Evolutionary conservation across 495 filamentous ascomycete genomes (phyloP), one percentile per base, ranked within the genome.

Genomic region (Tuber indicum): DNA sequence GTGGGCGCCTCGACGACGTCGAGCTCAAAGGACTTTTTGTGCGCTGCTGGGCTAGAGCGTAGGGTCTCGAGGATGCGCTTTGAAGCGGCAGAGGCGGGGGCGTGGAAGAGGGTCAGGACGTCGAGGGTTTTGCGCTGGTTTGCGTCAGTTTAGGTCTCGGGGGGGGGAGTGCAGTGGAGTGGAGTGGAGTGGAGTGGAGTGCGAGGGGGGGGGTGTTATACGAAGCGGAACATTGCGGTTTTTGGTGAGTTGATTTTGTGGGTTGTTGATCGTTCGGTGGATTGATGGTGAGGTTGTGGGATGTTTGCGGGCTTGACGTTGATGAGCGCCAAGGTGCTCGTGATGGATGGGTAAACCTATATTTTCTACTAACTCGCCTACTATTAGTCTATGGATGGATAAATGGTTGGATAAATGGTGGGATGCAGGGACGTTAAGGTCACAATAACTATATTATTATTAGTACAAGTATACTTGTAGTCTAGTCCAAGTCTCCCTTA

Each of bases 41-140:
- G 90, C 26, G 91, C 89, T 7, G 86, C 84, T 72, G 87, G 84
- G 49, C 85, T 84, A 16, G 92, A 91, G n/a, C 89, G 88, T 5
- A 98, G 89, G 72, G 94, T 84, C 42, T 89, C 90, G 39, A 91
- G 88, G 45, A 89, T 89, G 69, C 90, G 89, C 21, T 87, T 87
- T 3, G 93, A 97, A 79, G 89, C 84, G 4, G 90, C 86, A 26
- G 87, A 85, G 62, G 85, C 86, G 41, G 95, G 89, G 79, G 91
- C 90, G 89, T 98, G 95, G 89, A 98, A 99, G 87, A 99, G 91
- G 75, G 94, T 97, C 82, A 99, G 91, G 77, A 97, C 90, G 87
- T 98, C 93, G 85, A 93, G 88, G 78, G 91, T 87, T 89, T 94
- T 94, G 85, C 88, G 88, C 92, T 94, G 79, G 17, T 70, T 49